Conservation (phyloP, 768 basidiomycete species). For the Naganishia onofrii region DNA sequence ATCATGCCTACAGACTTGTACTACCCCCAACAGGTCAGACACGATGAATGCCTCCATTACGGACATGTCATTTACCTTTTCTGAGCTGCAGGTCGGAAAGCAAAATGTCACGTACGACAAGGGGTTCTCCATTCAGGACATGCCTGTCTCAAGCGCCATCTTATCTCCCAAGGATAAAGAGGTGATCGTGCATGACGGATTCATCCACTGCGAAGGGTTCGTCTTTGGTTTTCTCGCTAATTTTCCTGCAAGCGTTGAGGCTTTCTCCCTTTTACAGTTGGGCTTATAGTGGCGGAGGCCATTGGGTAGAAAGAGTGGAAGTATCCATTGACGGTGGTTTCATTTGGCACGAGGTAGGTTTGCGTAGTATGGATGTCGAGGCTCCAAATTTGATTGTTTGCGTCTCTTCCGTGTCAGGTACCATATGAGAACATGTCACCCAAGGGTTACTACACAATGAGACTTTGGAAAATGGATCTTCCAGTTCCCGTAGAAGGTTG, state of each 20-base stretch:
- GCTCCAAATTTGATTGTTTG: not conserved
- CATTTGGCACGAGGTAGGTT: constrained; percentile 56
- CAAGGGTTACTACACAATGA: constrained; percentile 62
- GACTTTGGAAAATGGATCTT: constrained; percentile 59
- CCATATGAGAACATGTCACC: constrained; percentile 57
- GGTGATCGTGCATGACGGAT: constrained; percentile 58
- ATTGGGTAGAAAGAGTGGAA: constrained; percentile 63
- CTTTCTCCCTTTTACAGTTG: constrained; percentile 49
- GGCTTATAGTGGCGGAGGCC: constrained; percentile 58
- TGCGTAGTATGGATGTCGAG: not conserved
- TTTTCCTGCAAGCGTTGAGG: not conserved
- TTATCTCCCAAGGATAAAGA: constrained; percentile 56
- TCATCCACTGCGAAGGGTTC: constrained; percentile 31
- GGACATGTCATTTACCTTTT: not conserved
- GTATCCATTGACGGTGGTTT: constrained; percentile 60
- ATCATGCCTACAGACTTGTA: constrained; percentile 52
- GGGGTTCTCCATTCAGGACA: constrained; percentile 62
- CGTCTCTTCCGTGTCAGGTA: constrained; percentile 36
- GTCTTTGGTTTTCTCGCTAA: not conserved
- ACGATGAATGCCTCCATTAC: no score
- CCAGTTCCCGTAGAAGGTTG: constrained; percentile 62
- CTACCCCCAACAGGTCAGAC: constrained; percentile 57
- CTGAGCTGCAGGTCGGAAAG: constrained; percentile 56
- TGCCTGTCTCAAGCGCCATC: constrained; percentile 64
- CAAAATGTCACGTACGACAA: constrained; percentile 60